These are phyloP conservation scores for Aspergillus arachidicola DNA, from an alignment of 2,329 filamentous ascomycete genomes.

Conservation along the genomic window DNA sequence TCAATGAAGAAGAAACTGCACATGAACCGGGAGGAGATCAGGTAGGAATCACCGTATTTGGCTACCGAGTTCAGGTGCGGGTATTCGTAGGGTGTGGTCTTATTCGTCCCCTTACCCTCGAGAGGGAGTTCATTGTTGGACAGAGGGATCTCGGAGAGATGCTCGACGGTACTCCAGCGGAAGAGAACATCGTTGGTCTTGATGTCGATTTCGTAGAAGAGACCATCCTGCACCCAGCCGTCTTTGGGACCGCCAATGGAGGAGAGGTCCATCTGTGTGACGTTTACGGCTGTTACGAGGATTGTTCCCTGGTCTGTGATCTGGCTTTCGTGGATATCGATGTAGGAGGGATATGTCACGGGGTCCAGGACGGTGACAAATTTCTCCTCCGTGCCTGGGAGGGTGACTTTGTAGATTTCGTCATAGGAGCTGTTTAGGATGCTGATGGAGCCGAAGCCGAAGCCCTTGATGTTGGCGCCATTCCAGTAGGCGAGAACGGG, in stretches of 20 bases:
- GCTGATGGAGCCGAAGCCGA: slow-evolving; percentile 21
- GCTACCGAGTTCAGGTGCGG: slow-evolving; percentile 27
- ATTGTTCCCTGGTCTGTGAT: slow-evolving; percentile 26
- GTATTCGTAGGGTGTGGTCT: slow-evolving; percentile 25
- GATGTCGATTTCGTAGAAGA: slow-evolving; percentile 32
- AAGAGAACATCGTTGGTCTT: slow-evolving; percentile 28
- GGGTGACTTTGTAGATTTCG: slow-evolving; percentile 25
- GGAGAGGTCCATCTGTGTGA: slow-evolving; percentile 25
- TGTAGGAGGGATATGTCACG: slow-evolving; percentile 19
- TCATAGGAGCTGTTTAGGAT: slow-evolving; percentile 28
- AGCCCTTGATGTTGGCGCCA: slow-evolving; percentile 20
- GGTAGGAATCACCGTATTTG: slow-evolving; percentile 26
- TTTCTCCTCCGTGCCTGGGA: slow-evolving; percentile 11
- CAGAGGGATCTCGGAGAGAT: slow-evolving; percentile 24
- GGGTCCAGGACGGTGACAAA: slow-evolving; percentile 18
- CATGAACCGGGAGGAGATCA: slow-evolving; percentile 26
- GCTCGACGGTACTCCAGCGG: slow-evolving; percentile 28
- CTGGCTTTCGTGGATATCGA: slow-evolving; percentile 29
- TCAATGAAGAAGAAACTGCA: slow-evolving; percentile 27
- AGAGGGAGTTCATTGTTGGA: slow-evolving; percentile 18
- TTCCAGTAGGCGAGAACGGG: slow-evolving; percentile 32
- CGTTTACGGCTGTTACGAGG: slow-evolving; percentile 26
- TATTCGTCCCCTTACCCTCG: slow-evolving; percentile 13
- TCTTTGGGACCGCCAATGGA: slow-evolving; percentile 24
- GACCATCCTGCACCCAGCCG: slow-evolving; percentile 29